A percentile compares a stretch with the other conserved stretches of the same genome.
These are phyloP conservation scores for Escallonia rubra DNA, from an alignment of 129 eudicot genomes.

Conservation along the genomic window DNA sequence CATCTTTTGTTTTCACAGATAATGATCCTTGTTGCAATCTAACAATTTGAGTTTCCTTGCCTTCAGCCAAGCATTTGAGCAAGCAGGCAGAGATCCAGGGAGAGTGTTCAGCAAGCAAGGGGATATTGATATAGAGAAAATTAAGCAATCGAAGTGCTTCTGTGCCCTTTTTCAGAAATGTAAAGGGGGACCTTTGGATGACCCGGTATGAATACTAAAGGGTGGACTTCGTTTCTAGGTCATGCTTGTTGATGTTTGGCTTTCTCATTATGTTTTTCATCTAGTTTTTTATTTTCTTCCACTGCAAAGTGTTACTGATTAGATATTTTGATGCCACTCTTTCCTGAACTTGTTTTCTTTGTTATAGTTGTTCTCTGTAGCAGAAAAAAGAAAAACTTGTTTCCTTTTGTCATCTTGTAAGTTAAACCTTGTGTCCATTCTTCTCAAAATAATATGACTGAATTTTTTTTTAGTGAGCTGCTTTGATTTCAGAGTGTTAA, in stretches of 20 bases:
- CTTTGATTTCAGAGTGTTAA: background rate
- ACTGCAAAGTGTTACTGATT: too few species aligned
- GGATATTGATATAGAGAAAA: conserved; percentile 55
- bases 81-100: conserved; percentile 77
- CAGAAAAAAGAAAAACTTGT: too few species aligned
- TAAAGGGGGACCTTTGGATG: conserved; percentile 22
- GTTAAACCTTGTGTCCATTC: background rate
- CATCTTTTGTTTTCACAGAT: too few species aligned
- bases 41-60: conserved; percentile 3
- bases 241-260: too few species aligned
- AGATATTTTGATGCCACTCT: too few species aligned
- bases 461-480: too few species aligned
- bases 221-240: background rate
- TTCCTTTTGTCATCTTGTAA: background rate
- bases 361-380: too few species aligned
- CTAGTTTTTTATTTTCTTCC: too few species aligned
- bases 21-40: background rate
- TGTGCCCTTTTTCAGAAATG: conserved; percentile 55
- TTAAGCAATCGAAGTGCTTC: conserved; percentile 73
- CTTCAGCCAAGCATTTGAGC: conserved; percentile 86
- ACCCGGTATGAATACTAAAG: conserved; percentile 20
- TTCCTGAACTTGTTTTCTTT: too few species aligned
- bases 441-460: too few species aligned
- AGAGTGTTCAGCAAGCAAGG: conserved; percentile 48
- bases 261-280: too few species aligned